phyloP scores from a whole-genome alignment of 2,329 filamentous ascomycete genomes.

The Stagonosporopsis vannaccii region DNA sequence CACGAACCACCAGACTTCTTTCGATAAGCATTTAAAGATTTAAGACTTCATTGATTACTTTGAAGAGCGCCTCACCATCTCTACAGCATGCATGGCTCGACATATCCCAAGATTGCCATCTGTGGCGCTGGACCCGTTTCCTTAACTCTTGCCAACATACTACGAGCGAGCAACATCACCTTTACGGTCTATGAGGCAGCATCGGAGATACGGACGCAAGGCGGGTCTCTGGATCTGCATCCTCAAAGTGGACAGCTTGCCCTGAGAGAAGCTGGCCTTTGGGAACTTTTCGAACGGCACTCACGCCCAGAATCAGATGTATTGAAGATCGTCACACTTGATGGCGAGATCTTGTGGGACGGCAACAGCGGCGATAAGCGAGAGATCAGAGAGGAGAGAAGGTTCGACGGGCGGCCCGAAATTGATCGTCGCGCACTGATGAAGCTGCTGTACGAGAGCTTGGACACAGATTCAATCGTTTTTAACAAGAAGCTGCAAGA shows the following conservation, averaged over 20 bases:
- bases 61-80: too few species aligned
- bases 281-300: constrained; percentile 58
- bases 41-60: too few species aligned
- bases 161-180: constrained; percentile 56
- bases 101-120: constrained; percentile 43
- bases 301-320: constrained; percentile 63
- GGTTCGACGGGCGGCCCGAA: constrained; percentile 49
- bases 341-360: constrained; percentile 41
- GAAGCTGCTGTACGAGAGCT: constrained; percentile 53
- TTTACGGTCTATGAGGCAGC: constrained; percentile 57
- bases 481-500: constrained; percentile 49
- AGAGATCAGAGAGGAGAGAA: constrained; percentile 45
- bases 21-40: too few species aligned
- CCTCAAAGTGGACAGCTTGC: constrained; percentile 60
- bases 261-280: constrained; percentile 59
- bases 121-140: constrained; percentile 53
- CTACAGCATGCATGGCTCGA: neutral
- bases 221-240: constrained; percentile 61
- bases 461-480: constrained; percentile 40
- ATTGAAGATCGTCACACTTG: constrained; percentile 55
- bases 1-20: neutral
- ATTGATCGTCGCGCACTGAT: constrained; percentile 57
- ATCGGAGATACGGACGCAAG: constrained; percentile 44
- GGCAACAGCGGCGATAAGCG: constrained; percentile 41
- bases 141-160: constrained; percentile 61